Base-by-base conservation (phyloP, 2,329 filamentous ascomycete genomes). In the Aspergillus pseudoviridinutans region DNA sequence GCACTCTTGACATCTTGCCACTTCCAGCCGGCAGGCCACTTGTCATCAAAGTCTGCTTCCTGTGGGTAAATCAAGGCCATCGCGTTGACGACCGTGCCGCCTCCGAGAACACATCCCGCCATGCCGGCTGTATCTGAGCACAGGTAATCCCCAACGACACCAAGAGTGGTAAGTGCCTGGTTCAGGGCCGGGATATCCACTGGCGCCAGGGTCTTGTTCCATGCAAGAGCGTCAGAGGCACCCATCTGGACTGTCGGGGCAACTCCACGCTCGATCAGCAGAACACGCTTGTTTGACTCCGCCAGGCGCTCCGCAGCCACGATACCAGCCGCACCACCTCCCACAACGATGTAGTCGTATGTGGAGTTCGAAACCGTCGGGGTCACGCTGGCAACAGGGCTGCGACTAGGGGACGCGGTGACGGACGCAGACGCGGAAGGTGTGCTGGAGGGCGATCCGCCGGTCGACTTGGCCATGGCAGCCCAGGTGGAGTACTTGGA, bases 21-120 rank as follows among this genome's bases (percentile, higher is more conserved):
- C 71, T 87, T 85, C 88, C 88, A 91, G 42, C 88, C 88, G 0
- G 74, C 61, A 0, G 88, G 88, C 75, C 89, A 91, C 71, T 88
- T 88, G 71, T 82, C 79, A 69, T 91, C 86, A 79, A 87, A 91
- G 67, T 91, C 88, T 3, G 76, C 68, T 2, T 82, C 77, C 60
- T 85, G 82, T 0, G 88, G 64, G 51, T 66, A 46, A 20, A 66
- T 60, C 50, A 63, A 62, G 5, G 56, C 58, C 55, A 63, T 56
- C 38, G 61, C 61, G 46, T 66, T 66, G 42, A 66, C 44, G 12
- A 58, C 59, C 24, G 59, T 61, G 22, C 62, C 62, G 24, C 61
- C 63, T 29, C 63, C 61, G 8, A 65, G 58, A 27, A 65, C 60
- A 44, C 63, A 65, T 8, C 58, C 63, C 14, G 61, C 63, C 56